phyloP scores from a whole-genome alignment of 1,284 basidiomycete species.

The Cryptococcus sp. region DNA sequence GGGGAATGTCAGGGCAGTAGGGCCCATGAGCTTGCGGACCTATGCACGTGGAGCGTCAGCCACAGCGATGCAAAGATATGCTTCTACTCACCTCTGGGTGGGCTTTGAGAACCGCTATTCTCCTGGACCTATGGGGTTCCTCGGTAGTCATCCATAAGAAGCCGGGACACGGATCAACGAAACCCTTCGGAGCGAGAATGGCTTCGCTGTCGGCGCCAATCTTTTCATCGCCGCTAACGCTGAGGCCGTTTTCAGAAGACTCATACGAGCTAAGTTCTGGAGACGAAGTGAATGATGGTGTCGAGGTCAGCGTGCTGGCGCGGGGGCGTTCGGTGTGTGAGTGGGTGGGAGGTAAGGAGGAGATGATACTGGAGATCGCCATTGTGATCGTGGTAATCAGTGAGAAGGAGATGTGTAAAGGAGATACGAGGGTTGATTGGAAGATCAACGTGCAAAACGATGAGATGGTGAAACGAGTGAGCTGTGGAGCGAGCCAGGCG shows the following conservation, averaged over 20 bases:
- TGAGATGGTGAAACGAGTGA: no score
- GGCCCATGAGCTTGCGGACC: slow-evolving; percentile 93
- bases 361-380: no score
- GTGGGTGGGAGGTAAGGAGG: background rate
- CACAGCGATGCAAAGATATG: background rate
- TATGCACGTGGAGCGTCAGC: slow-evolving; percentile 44
- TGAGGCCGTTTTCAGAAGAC: slow-evolving; percentile 8
- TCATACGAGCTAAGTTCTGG: slow-evolving; percentile 15
- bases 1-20: slow-evolving; percentile 87
- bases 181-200: background rate
- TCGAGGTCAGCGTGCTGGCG: background rate
- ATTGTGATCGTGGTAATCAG: no score
- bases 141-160: slow-evolving; percentile 97
- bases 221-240: slow-evolving; percentile 1
- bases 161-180: slow-evolving; percentile 54
- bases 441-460: no score
- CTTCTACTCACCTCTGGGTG: slow-evolving; percentile 75
- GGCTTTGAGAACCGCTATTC: slow-evolving; percentile 87
- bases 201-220: background rate
- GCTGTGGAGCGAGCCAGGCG: no score
- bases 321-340: background rate
- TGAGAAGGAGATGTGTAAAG: no score
- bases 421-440: no score
- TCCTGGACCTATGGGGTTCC: slow-evolving; percentile 86
- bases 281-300: slow-evolving; percentile 14